A percentile compares a stretch with the other conserved stretches of the same genome.
phyloP scores from a whole-genome alignment of 2,329 filamentous ascomycete genomes.

The Aspergillus bombycis region DNA sequence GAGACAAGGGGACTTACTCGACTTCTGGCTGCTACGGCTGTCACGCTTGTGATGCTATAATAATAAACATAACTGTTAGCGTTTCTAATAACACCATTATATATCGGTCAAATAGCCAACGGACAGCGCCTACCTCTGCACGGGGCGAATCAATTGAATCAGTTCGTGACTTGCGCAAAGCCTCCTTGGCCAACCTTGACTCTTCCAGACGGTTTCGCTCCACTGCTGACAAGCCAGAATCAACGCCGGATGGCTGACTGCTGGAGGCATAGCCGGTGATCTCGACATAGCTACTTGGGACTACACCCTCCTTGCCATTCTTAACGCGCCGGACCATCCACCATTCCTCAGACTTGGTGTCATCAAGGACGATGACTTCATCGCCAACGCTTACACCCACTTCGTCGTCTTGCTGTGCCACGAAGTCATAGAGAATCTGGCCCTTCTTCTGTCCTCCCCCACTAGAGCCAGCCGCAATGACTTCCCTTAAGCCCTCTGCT shows the following conservation, averaged over 20 bases:
- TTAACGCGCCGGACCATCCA: conserved; percentile 92
- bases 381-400: conserved; percentile 89
- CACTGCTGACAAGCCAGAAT: conserved; percentile 67
- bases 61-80: conserved; percentile 60
- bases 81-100: conserved; percentile 36
- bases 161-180: conserved; percentile 66
- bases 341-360: conserved; percentile 94
- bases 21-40: conserved; percentile 68
- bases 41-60: conserved; percentile 75
- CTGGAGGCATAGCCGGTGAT: conserved; percentile 68
- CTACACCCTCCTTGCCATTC: conserved; percentile 92
- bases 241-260: conserved; percentile 58
- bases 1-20: conserved; percentile 62
- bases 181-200: conserved; percentile 79
- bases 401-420: conserved; percentile 94
- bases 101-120: conserved; percentile 31
- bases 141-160: conserved; percentile 54
- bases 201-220: conserved; percentile 81
- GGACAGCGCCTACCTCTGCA: conserved; percentile 73
- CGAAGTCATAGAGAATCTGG: conserved; percentile 89
- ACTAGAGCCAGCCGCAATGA: conserved; percentile 77
- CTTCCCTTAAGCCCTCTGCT: conserved; percentile 79
- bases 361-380: conserved; percentile 87
- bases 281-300: conserved; percentile 95
- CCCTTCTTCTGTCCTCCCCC: conserved; percentile 72